Evolutionary conservation across 495 filamentous ascomycete genomes (phyloP), one percentile per base, ranked within the genome.

Genomic region (Penicilliopsis zonata): DNA sequence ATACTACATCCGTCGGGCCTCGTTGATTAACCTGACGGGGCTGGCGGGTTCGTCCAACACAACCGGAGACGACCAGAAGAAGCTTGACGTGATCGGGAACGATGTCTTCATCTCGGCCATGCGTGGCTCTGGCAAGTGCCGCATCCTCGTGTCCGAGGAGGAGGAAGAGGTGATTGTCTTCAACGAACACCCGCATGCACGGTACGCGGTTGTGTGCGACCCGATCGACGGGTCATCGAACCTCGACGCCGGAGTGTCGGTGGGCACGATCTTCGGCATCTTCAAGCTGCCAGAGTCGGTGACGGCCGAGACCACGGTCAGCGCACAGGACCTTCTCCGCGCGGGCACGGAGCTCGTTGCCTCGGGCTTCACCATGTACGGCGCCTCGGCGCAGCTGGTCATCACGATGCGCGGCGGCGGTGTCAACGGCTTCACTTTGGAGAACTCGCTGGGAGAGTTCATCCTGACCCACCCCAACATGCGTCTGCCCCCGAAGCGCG

Each of bases 361-460:
- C 13, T 78, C 83, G 3, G 90, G 90, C 2, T 98, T 98, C 67
- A 98, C 90, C 55, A 98, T 98, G 90, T 98, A 98, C 59, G 90
- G 90, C 48, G 90, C 90, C 43, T 94, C 86, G 14, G 80, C 90
- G 5, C 87, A 95, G 59, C 67, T 98, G 32, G 90, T 98, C 34
- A 80, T 98, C 55, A 98, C 90, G 25, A 96, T 98, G 86, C 82
- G 78, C 54, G 84, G 82, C 35, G 86, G 90, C 27, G 70, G 55
- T 34, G 90, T 98, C 61, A 94, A 96, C 56, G 90, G 88, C 36
- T 98, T 96, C 66, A 98, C 90, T 15, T 71, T 98, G 47, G 90
- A 98, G 61, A 88, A 83, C 53, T 82, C 83, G 21, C 72, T 98
- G 24, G 90, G 90, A 55, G 90, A 98, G 66, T 98, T 98, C 65